phyloP scores from a whole-genome alignment of 805 yeast species.

The Saturnispora saitoi region DNA sequence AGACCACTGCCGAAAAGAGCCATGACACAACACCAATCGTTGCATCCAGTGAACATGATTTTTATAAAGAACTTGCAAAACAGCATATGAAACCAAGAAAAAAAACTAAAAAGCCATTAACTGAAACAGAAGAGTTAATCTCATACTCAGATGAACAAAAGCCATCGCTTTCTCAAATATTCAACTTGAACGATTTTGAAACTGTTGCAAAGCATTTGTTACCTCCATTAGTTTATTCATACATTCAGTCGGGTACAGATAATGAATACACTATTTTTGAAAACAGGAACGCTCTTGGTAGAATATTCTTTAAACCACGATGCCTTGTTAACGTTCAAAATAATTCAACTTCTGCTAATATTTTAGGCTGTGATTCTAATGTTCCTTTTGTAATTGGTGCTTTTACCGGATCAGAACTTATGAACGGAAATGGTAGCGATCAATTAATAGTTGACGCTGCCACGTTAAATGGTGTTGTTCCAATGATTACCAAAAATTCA shows the following conservation, averaged over 20 bases:
- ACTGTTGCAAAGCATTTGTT: constrained; percentile 68
- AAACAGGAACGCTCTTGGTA: constrained; percentile 78
- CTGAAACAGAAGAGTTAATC: constrained; percentile 17
- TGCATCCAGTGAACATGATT: background rate
- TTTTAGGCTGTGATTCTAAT: constrained; percentile 56
- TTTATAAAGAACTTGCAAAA: constrained; percentile 16
- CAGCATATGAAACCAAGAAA: constrained; percentile 4
- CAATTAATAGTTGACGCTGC: constrained; percentile 64
- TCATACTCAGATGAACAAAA: constrained; percentile 31
- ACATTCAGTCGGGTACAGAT: constrained; percentile 79
- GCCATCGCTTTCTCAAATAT: constrained; percentile 62
- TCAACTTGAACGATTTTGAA: constrained; percentile 79
- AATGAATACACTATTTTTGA: constrained; percentile 47
- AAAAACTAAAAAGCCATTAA: constrained; percentile 20
- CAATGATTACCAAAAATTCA: constrained; percentile 83
- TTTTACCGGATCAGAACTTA: constrained; percentile 79
- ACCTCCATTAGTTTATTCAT: constrained; percentile 75
- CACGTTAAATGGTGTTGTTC: constrained; percentile 51
- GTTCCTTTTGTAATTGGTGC: constrained; percentile 87
- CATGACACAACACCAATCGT: background rate
- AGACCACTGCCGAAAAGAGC: constrained; percentile 32
- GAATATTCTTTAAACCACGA: constrained; percentile 79
- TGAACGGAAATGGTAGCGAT: constrained; percentile 80
- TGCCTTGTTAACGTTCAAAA: constrained; percentile 65
- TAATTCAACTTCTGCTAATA: constrained; percentile 51